phyloP scores from a whole-genome alignment of 1,284 basidiomycete species.

The Peniophora sp. region DNA sequence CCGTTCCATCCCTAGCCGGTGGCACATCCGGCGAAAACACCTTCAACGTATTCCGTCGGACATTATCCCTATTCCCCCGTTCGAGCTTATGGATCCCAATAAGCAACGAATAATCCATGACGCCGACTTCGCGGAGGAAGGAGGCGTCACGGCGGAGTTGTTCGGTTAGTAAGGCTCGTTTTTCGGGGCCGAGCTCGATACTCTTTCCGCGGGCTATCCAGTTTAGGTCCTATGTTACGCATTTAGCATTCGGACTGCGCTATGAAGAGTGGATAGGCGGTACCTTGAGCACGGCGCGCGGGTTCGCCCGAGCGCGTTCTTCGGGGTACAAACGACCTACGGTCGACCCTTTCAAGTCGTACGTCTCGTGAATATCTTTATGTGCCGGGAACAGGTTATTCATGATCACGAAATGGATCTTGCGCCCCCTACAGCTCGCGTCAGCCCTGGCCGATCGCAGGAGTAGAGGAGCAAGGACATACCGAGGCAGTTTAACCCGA shows the following conservation, averaged over 20 bases:
- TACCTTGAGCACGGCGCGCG: slow-evolving; percentile 87
- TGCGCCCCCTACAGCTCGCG: slow-evolving; percentile 81
- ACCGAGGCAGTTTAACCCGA: slow-evolving; percentile 93
- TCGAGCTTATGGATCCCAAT: slow-evolving; percentile 93
- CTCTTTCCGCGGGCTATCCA: slow-evolving; percentile 82
- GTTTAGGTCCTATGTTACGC: too few species aligned
- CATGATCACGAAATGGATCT: slow-evolving; percentile 99
- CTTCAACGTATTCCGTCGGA: slow-evolving; percentile 83
- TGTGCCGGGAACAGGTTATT: slow-evolving; percentile 99
- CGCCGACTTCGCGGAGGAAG: slow-evolving; percentile 74
- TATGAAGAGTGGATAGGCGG: too few species aligned
- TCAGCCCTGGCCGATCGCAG: too few species aligned
- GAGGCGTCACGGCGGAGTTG: slow-evolving; percentile 85
- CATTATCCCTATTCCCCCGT: slow-evolving; percentile 86
- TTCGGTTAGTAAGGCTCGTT: slow-evolving; percentile 82
- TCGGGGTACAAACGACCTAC: slow-evolving; percentile 87
- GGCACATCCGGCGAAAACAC: slow-evolving; percentile 76
- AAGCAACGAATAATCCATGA: slow-evolving; percentile 96
- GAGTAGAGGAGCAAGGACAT: too few species aligned
- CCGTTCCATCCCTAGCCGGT: too few species aligned
- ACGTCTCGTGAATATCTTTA: slow-evolving; percentile 96
- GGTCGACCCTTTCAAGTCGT: slow-evolving; percentile 93
- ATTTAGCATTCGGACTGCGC: too few species aligned
- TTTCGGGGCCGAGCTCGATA: slow-evolving; percentile 91
- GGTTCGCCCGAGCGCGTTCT: slow-evolving; percentile 73